A percentile compares a stretch with the other conserved stretches of the same genome.
Conservation (phyloP, 495 filamentous ascomycete species). For the Alectoria sarmentosa region DNA sequence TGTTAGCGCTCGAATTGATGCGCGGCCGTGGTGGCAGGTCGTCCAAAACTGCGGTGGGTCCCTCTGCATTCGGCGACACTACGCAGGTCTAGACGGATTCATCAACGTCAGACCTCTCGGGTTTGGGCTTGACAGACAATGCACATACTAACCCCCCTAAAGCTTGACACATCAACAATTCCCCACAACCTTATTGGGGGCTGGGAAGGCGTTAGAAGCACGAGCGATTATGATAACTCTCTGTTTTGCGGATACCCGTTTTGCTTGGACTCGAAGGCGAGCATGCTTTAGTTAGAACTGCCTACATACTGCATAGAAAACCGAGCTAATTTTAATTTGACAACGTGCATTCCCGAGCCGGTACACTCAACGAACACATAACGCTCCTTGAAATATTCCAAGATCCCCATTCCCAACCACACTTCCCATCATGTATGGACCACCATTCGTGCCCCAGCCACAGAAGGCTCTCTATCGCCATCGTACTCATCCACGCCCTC, state of each 20-base stretch:
- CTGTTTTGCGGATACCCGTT: not conserved
- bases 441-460: slow-evolving; percentile 18
- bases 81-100: not conserved
- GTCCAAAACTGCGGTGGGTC: not conserved
- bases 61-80: not conserved
- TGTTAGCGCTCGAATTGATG: slow-evolving; percentile 34
- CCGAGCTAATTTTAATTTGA: too few relatives aligned
- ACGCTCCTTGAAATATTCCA: too few relatives aligned
- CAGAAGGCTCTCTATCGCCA: slow-evolving; percentile 21
- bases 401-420: not conserved
- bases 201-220: not conserved
- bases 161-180: too few relatives aligned
- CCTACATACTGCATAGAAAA: not conserved
- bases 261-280: not conserved
- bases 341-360: too few relatives aligned
- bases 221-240: not conserved
- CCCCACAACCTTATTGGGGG: too few relatives aligned
- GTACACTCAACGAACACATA: too few relatives aligned
- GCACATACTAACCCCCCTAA: too few relatives aligned
- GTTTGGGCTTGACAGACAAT: too few relatives aligned
- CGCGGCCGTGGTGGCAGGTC: slow-evolving; percentile 21
- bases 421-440: not conserved
- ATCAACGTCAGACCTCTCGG: too few relatives aligned
- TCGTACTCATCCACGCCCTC: slow-evolving; percentile 29
- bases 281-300: too few relatives aligned